Percentiles rank a stretch among this genome's conserved stretches.
Conservation (phyloP, 2,329 filamentous ascomycete genomes). For the Alternaria postmessia region DNA sequence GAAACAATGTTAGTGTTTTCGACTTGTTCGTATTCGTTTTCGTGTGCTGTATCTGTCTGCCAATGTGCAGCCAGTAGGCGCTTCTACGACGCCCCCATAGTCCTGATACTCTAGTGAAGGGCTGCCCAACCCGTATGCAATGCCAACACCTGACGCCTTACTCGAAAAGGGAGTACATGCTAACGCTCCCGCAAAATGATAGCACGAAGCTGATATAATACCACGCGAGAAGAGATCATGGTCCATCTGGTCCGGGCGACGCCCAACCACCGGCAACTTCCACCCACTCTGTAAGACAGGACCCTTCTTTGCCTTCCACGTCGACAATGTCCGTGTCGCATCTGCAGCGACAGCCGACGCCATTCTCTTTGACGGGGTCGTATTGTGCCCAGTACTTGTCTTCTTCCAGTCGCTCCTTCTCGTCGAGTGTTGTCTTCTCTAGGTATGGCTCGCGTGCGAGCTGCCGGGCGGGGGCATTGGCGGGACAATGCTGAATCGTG, state of each 20-base stretch:
- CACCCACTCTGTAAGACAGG: constrained; percentile 95
- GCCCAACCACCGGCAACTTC: constrained; percentile 96
- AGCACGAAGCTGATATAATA: constrained; percentile 27
- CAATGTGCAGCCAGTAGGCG: constrained; percentile 4
- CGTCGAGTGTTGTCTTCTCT: constrained; percentile 80
- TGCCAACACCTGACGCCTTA: constrained; percentile 35
- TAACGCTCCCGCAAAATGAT: constrained; percentile 33
- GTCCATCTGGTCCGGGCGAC: constrained; percentile 52
- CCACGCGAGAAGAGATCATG: constrained; percentile 21
- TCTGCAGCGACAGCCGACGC: constrained; percentile 93
- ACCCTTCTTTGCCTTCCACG: constrained; percentile 96
- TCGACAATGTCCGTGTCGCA: constrained; percentile 98
- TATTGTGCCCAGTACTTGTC: constrained; percentile 94
- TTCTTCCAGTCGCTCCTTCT: constrained; percentile 86
- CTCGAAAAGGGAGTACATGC: constrained; percentile 24
- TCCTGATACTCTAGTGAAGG: constrained; percentile 12
- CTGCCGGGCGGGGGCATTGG: constrained; percentile 90
- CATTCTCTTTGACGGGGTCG: constrained; percentile 90
- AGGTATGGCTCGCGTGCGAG: constrained; percentile 80
- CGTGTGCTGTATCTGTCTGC: constrained; percentile 1
- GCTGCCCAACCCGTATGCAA: constrained; percentile 25
- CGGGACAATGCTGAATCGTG: constrained; percentile 97
- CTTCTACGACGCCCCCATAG: constrained; percentile 21
- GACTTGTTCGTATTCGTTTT: constrained; percentile 14
- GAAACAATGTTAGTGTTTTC: not conserved